Percentiles rank a stretch among this genome's conserved stretches.
Evolutionary conservation across 1,284 basidiomycete species (phyloP).

Genomic region (Cryptococcus sp.): DNA sequence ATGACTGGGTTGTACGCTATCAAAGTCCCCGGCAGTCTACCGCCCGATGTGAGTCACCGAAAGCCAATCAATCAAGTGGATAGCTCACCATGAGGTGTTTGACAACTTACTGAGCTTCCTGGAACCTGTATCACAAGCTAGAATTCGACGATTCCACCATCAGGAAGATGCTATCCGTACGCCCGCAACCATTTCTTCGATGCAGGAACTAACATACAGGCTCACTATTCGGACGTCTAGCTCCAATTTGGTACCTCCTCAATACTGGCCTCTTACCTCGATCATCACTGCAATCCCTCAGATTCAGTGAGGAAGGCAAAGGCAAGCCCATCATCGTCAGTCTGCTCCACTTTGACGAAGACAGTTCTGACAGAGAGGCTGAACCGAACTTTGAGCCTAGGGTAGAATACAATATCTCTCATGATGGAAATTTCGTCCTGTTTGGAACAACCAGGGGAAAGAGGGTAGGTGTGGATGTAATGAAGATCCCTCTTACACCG

Average conservation of each 20-base stretch:
- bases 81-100: slow-evolving; percentile 3
- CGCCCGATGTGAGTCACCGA: background rate
- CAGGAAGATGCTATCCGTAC: slow-evolving; percentile 25
- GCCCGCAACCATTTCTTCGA: no score
- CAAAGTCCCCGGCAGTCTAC: background rate
- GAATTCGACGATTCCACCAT: slow-evolving; percentile 30
- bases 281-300: background rate
- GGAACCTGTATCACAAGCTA: slow-evolving; percentile 15
- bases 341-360: background rate
- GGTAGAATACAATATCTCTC: slow-evolving; percentile 40
- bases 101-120: slow-evolving; percentile 21
- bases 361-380: slow-evolving; percentile 1
- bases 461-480: slow-evolving; percentile 39
- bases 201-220: no score
- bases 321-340: slow-evolving; percentile 39
- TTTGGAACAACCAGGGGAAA: slow-evolving; percentile 15
- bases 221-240: slow-evolving; percentile 30
- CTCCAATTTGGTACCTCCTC: slow-evolving; percentile 36
- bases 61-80: no score
- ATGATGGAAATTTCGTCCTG: slow-evolving; percentile 37
- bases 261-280: slow-evolving; percentile 11
- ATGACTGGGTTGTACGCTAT: background rate
- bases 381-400: slow-evolving; percentile 16
- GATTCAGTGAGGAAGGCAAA: slow-evolving; percentile 18
- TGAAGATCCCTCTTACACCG: slow-evolving; percentile 26